Percentiles rank a stretch among this genome's conserved stretches.
phyloP scores from a whole-genome alignment of 2,329 filamentous ascomycete species.

The Colletotrichum lupini region DNA sequence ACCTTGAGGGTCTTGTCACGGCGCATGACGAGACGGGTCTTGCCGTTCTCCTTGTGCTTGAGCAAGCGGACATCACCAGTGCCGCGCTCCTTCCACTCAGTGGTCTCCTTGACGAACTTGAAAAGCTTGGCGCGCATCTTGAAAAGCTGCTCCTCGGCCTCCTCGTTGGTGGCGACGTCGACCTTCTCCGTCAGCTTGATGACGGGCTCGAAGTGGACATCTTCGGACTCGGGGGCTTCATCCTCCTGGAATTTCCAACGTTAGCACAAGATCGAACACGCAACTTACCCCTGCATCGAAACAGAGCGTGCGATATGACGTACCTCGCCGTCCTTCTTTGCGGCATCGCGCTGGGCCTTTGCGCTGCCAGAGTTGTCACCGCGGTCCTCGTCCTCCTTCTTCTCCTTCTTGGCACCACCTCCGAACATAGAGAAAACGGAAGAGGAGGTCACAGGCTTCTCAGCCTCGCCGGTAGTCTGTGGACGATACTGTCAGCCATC shows the following conservation, averaged over 20 bases:
- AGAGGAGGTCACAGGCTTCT: slow-evolving; percentile 64
- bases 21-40: slow-evolving; percentile 98
- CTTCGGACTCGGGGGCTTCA: slow-evolving; percentile 85
- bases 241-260: slow-evolving; percentile 63
- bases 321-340: slow-evolving; percentile 67
- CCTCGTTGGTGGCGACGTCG: slow-evolving; percentile 97
- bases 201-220: slow-evolving; percentile 97
- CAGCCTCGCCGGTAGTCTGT: slow-evolving; percentile 39
- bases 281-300: neutral
- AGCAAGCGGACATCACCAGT: slow-evolving; percentile 95
- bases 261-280: slow-evolving; percentile 12
- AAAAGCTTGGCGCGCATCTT: slow-evolving; percentile 99
- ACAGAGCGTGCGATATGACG: slow-evolving; percentile 32
- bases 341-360: slow-evolving; percentile 78
- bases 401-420: slow-evolving; percentile 96
- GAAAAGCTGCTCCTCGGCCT: slow-evolving; percentile 96
- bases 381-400: slow-evolving; percentile 85
- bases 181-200: slow-evolving; percentile 97
- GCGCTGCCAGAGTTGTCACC: slow-evolving; percentile 90
- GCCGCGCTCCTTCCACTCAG: slow-evolving; percentile 99
- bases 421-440: slow-evolving; percentile 99
- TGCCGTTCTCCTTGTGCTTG: slow-evolving; percentile 99
- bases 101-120: slow-evolving; percentile 91
- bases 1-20: slow-evolving; percentile 99
- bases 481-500: slow-evolving; percentile 8